phyloP scores from a whole-genome alignment of 2,329 filamentous ascomycete species.

The Macrophomina pseudophaseolina region DNA sequence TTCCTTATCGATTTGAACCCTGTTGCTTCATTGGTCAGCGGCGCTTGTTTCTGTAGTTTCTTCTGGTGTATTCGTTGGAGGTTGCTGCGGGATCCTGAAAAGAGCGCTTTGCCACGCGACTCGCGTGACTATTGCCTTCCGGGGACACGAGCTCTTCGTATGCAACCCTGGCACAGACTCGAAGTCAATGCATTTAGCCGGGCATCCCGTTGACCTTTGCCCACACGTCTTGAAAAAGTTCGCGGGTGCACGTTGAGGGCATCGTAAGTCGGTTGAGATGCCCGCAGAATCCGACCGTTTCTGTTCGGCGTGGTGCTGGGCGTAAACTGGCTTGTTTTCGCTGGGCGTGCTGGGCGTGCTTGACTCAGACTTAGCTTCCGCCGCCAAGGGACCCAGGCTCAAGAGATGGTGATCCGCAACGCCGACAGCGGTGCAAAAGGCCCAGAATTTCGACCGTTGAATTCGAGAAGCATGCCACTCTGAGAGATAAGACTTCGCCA shows the following conservation, averaged over 20 bases:
- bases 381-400: conserved; percentile 5
- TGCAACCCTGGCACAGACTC: neutral
- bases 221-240: neutral
- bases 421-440: conserved; percentile 4
- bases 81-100: neutral
- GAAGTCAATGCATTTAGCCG: neutral
- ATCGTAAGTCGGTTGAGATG: neutral
- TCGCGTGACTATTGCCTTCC: neutral
- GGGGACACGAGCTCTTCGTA: conserved; percentile 10
- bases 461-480: conserved; percentile 6
- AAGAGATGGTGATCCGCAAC: conserved; percentile 9
- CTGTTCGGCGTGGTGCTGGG: conserved; percentile 2
- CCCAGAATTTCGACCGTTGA: neutral
- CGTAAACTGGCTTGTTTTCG: conserved; percentile 2
- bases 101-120: neutral
- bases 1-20: neutral
- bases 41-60: too few relatives aligned
- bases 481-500: neutral
- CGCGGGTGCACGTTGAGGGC: neutral
- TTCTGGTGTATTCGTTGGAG: neutral
- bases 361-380: conserved; percentile 16
- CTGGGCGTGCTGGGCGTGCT: conserved; percentile 17
- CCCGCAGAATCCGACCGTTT: neutral
- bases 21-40: neutral
- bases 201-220: neutral